These are phyloP conservation scores for Mortierella alpina DNA, from an alignment of 192 early-diverging fungal species.

Conservation along the genomic window DNA sequence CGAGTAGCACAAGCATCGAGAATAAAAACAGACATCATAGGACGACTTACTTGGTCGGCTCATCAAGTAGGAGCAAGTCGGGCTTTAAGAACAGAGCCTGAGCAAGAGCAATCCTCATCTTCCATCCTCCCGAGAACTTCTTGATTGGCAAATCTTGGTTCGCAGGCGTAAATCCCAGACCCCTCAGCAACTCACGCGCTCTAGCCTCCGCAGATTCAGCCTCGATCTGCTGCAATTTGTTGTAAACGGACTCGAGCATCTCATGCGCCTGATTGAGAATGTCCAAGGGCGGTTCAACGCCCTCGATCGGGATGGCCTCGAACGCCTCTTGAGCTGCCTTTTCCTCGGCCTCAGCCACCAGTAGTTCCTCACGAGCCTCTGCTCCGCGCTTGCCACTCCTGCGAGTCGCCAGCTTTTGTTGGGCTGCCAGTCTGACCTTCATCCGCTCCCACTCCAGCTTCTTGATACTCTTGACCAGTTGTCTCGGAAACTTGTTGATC, in stretches of 20 bases:
- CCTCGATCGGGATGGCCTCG: slow-evolving; percentile 38
- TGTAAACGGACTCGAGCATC: slow-evolving; percentile 67
- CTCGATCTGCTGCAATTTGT: slow-evolving; percentile 71
- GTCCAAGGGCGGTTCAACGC: slow-evolving; percentile 59
- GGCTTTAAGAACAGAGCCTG: slow-evolving; percentile 86
- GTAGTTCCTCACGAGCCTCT: slow-evolving; percentile 65
- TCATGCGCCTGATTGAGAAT: slow-evolving; percentile 65
- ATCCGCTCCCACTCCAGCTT: slow-evolving; percentile 56
- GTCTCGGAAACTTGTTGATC: slow-evolving; percentile 57
- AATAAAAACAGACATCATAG: not conserved
- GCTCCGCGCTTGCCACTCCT: slow-evolving; percentile 75
- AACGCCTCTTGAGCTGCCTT: slow-evolving; percentile 47
- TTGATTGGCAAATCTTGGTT: slow-evolving; percentile 75
- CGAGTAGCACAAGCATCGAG: not conserved
- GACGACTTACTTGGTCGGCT: slow-evolving; percentile 73
- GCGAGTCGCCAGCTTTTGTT: slow-evolving; percentile 70
- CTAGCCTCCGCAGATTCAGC: slow-evolving; percentile 71
- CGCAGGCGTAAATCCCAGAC: slow-evolving; percentile 77
- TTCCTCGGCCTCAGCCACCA: slow-evolving; percentile 55
- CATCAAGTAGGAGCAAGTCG: slow-evolving; percentile 84
- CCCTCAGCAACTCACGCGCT: slow-evolving; percentile 76
- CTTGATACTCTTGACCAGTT: slow-evolving; percentile 56
- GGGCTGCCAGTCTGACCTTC: slow-evolving; percentile 55
- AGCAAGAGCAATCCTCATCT: slow-evolving; percentile 88
- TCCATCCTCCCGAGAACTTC: slow-evolving; percentile 87